Conservation (phyloP, 2,329 filamentous ascomycete species). For the Colletotrichum australisinense region DNA sequence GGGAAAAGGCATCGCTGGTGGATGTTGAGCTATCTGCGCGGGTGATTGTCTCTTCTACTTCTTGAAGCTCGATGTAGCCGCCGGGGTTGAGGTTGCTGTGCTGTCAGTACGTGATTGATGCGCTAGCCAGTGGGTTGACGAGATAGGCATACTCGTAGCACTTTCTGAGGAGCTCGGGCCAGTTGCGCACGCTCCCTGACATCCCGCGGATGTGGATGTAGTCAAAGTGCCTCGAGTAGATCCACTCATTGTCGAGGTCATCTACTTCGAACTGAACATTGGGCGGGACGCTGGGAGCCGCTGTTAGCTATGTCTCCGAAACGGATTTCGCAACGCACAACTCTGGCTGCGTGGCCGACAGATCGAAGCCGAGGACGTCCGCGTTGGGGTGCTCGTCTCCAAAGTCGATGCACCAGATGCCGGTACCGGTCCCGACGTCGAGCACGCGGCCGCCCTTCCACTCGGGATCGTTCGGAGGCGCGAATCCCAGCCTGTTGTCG, state of each 20-base stretch:
- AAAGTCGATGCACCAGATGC: constrained; percentile 47
- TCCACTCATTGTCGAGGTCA: constrained; percentile 49
- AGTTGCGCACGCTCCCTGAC: constrained; percentile 40
- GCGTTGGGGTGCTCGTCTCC: constrained; percentile 45
- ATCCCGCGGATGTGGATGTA: constrained; percentile 48
- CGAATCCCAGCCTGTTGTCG: constrained; percentile 43
- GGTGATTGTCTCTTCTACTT: constrained; percentile 50
- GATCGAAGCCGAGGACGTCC: constrained; percentile 51
- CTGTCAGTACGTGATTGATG: no score
- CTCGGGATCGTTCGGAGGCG: constrained; percentile 38
- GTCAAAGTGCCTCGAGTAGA: constrained; percentile 45
- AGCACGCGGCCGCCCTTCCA: constrained; percentile 40
- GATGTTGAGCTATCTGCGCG: constrained; percentile 54
- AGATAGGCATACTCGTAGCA: neutral
- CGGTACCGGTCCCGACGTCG: constrained; percentile 47
- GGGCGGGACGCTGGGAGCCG: constrained; percentile 47
- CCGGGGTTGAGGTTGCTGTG: constrained; percentile 50
- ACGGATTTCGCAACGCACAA: constrained; percentile 39
- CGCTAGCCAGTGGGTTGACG: no score
- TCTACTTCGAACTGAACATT: constrained; percentile 58
- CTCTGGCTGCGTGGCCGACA: constrained; percentile 53
- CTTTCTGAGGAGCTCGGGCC: constrained; percentile 11
- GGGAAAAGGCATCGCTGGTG: constrained; percentile 44
- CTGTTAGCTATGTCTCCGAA: neutral
- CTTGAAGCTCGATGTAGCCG: constrained; percentile 56